These are phyloP conservation scores for Eimeria brunetti DNA, from an alignment of 169 alveolate species.

Conservation along the genomic window DNA sequence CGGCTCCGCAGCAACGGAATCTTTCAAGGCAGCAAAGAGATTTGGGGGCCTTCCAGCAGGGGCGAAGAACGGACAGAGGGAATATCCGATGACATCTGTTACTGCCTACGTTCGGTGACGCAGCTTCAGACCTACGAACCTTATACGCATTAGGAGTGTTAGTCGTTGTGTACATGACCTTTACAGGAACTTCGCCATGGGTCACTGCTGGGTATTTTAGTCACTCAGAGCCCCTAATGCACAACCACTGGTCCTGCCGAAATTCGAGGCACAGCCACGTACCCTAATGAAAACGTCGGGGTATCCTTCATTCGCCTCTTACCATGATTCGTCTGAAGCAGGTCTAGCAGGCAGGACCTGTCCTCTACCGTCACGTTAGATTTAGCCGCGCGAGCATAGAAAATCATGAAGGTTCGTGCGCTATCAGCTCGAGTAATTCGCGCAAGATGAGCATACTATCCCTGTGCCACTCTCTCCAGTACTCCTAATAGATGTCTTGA, in stretches of 20 bases:
- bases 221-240: slow-evolving; percentile 88
- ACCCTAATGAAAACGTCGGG: slow-evolving; percentile 82
- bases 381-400: slow-evolving; percentile 82
- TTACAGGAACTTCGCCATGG: slow-evolving; percentile 74
- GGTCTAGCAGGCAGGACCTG: slow-evolving; percentile 91
- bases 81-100: slow-evolving; percentile 41
- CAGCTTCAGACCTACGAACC: not conserved
- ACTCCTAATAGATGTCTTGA: not conserved
- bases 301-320: slow-evolving; percentile 85
- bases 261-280: slow-evolving; percentile 80
- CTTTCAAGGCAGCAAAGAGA: slow-evolving; percentile 75
- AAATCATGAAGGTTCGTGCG: slow-evolving; percentile 79
- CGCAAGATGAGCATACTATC: not conserved
- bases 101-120: slow-evolving; percentile 56
- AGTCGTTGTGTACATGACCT: not conserved
- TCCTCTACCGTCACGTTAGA: slow-evolving; percentile 90
- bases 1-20: slow-evolving; percentile 81
- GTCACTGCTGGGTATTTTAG: slow-evolving; percentile 70
- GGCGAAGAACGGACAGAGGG: slow-evolving; percentile 57
- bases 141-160: not conserved
- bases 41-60: slow-evolving; percentile 68
- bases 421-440: not conserved
- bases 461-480: not conserved
- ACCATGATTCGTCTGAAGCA: slow-evolving; percentile 88
- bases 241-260: slow-evolving; percentile 86